Evolutionary conservation across 352 stramenopile species (phyloP), one percentile per base, ranked within the genome.

Genomic region (Pythium grandisporangium): DNA sequence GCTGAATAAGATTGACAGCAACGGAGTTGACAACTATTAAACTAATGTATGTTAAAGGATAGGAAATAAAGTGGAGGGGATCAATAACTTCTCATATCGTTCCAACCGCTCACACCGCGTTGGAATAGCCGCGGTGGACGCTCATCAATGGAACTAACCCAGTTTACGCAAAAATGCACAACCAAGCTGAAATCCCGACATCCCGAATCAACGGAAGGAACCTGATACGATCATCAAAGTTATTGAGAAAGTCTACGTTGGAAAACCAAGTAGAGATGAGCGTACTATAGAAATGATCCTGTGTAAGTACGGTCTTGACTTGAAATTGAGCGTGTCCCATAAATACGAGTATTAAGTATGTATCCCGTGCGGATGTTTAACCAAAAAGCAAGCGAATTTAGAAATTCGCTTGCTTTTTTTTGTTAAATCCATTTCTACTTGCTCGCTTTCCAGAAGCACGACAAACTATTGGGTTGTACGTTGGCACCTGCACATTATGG

Each of bases 241-340:
- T 49, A 49, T 49, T 42, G 42, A 49, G 42, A 49, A 42, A 42
- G 42, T 48, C 42, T 48, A 48, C 42, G 34, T 48, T 48, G 42
- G 42, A 48, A 48, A 30, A 32, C 27, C 27, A 32, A 32, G 27
- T 32, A 32, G 27, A 32, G 14, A 32, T 32, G 27, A 32, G 27
- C 29, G 30, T 33, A 48, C 42, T 48, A 48, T 48, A 48, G 42
- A 48, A 48, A 48, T 48, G 42, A 48, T 48, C 39, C 39, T 45
- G 39, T 45, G 26, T 45, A 45, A 45, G 39, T 45, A 45, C 39
- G 39, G 40, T 46, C 42, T 49, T 49, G 24, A 17, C 20, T 27
- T 14, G 5, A 19, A 19, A 14, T 35, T 2, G 6, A 6, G 14
- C 30, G 19, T 19, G 12, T 8, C 14, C 8, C 27, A 14, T 32